Percentiles rank a stretch among this genome's conserved stretches.
Evolutionary conservation across 2,329 filamentous ascomycete species (phyloP).

Genomic region (Rachicladosporium sp.): DNA sequence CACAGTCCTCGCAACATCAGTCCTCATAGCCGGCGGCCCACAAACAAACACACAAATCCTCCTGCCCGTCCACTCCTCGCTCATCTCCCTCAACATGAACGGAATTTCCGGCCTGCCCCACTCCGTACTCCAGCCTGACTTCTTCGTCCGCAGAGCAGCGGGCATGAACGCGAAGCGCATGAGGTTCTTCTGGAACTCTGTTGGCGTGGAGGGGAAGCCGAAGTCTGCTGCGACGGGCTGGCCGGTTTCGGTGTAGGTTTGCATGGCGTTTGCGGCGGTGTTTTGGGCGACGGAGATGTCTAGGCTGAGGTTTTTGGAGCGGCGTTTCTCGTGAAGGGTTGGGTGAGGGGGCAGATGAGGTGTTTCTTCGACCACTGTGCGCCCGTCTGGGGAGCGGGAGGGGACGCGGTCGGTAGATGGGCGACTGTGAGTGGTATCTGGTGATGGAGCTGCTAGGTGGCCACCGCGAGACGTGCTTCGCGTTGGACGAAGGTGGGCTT

Average conservation of each 20-base stretch:
- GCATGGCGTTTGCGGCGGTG: slow-evolving; percentile 18
- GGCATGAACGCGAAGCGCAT: slow-evolving; percentile 81
- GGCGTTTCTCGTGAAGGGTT: slow-evolving; percentile 29
- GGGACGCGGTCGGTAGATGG: slow-evolving; percentile 5
- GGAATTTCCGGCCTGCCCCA: slow-evolving; percentile 83
- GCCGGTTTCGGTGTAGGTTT: slow-evolving; percentile 9
- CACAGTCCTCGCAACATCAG: slow-evolving; percentile 76
- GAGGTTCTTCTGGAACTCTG: slow-evolving; percentile 75
- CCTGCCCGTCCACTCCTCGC: slow-evolving; percentile 64
- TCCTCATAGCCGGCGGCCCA: slow-evolving; percentile 74
- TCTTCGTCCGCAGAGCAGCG: slow-evolving; percentile 32
- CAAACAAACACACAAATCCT: slow-evolving; percentile 87
- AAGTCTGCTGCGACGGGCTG: slow-evolving; percentile 28
- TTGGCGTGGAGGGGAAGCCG: slow-evolving; percentile 72
- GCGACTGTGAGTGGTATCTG: slow-evolving; percentile 11
- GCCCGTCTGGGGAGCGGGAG: slow-evolving; percentile 1
- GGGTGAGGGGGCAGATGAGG: slow-evolving; percentile 21
- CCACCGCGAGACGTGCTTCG: slow-evolving; percentile 9
- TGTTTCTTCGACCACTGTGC: slow-evolving; percentile 7
- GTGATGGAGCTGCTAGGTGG: slow-evolving; percentile 14
- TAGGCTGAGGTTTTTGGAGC: slow-evolving; percentile 20
- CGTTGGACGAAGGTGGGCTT: slow-evolving; percentile 29
- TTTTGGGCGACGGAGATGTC: slow-evolving; percentile 26
- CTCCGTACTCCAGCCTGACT: slow-evolving; percentile 78
- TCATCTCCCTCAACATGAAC: slow-evolving; percentile 74